Evolutionary conservation across 768 basidiomycete genomes (phyloP), one percentile per base, ranked within the genome.

Genomic region (Tephrocybe sp.): DNA sequence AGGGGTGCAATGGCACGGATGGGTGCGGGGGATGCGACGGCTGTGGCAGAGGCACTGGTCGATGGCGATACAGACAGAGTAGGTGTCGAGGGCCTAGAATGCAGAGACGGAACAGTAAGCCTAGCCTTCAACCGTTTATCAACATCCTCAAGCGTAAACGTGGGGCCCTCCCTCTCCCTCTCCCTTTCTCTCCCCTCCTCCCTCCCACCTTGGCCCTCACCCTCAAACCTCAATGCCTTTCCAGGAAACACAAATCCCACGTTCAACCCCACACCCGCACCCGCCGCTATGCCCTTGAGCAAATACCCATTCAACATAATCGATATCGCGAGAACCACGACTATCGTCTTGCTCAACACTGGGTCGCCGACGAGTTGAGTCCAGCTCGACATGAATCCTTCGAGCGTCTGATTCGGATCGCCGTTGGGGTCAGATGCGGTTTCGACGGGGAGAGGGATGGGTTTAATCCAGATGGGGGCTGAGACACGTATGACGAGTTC

Each of bases 291-390:
- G 4, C 88, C 89, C 68, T 92, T 95, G 52, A 99, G 79, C 13
- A 98, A 76, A 63, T 92, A 98, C 3, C 94, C 95, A 56, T 99
- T 99, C 51, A 99, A 75, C 49, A 85, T 80, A 51, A 98, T 87
- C 52, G 87, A 89, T 53, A 96, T 78, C 2, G 84, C 88, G 19
- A 99, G 81, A 13, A 89, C 76, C 49, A 91, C 77, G 43, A 98
- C 90, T 64, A 98, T 94, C 89, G 92, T 95, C 72, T 98, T 98
- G 61, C 83, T 86, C 54, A 98, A 71, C 45, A 98, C 82, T 1
- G 96, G 96, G 63, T 99, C 96, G 33, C 93, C 93, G 45, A 98
- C 92, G 57, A 98, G 84, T 12, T 75, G 72, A 8, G 92, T 91
- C 95, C 95, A 98, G 3, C 82, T 78, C 38, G 82, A 82, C 89